Evolutionary conservation across 495 filamentous ascomycete genomes (phyloP).

Genomic region (Saxophila tyrrhenica): DNA sequence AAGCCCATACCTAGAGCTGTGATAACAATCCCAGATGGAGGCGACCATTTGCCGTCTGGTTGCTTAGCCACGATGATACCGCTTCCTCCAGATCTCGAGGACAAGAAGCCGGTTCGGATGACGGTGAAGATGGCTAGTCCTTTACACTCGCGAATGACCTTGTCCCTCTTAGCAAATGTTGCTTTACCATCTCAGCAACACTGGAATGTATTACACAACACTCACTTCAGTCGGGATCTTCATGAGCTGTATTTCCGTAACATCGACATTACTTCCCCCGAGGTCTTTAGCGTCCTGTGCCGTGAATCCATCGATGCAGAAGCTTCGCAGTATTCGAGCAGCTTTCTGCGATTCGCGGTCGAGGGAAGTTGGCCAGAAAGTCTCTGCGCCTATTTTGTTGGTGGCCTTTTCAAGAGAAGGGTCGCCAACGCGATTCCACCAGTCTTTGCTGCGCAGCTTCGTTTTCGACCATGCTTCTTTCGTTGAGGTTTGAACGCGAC

Average conservation of each 20-base stretch:
- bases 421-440: conserved; percentile 38
- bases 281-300: conserved; percentile 24
- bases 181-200: background rate
- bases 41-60: conserved; percentile 75
- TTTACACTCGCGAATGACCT: conserved; percentile 68
- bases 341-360: conserved; percentile 75
- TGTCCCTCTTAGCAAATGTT: background rate
- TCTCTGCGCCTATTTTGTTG: conserved; percentile 62
- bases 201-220: background rate
- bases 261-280: conserved; percentile 44
- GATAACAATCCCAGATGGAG: conserved; percentile 74
- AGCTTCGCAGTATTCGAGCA: conserved; percentile 65
- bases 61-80: conserved; percentile 69
- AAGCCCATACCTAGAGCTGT: conserved; percentile 77
- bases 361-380: conserved; percentile 68
- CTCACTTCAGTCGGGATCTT: conserved; percentile 60
- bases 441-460: conserved; percentile 31
- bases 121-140: conserved; percentile 85
- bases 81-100: conserved; percentile 74
- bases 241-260: conserved; percentile 57
- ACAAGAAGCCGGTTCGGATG: conserved; percentile 80
- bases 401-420: conserved; percentile 58
- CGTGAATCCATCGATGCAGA: conserved; percentile 63
- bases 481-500: background rate
- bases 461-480: conserved; percentile 27